Evolutionary conservation across 2,329 filamentous ascomycete genomes (phyloP).

Genomic region (Aspergillus clavatus): DNA sequence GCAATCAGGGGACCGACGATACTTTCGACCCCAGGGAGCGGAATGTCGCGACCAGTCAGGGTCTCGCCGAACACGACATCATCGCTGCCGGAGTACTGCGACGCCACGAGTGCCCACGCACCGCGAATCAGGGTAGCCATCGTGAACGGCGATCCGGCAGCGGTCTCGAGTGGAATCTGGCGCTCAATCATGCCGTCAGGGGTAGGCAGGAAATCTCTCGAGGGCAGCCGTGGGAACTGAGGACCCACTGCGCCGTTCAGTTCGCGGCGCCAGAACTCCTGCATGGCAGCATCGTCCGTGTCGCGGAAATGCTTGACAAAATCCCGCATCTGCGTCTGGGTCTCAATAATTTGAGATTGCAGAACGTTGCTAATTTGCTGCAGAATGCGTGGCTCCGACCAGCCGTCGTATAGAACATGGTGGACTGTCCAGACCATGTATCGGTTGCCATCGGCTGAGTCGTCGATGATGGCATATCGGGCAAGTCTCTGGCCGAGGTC

Average conservation of each 20-base stretch:
- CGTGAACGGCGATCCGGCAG: slow-evolving; percentile 33
- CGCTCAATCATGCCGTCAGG: slow-evolving; percentile 45
- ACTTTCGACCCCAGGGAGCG: slow-evolving; percentile 43
- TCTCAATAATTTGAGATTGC: slow-evolving; percentile 14
- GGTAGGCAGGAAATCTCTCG: slow-evolving; percentile 43
- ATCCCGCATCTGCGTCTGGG: slow-evolving; percentile 37
- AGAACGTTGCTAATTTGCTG: slow-evolving; percentile 29
- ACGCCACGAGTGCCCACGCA: slow-evolving; percentile 46
- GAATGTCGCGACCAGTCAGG: slow-evolving; percentile 45
- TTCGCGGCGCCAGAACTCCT: slow-evolving; percentile 47
- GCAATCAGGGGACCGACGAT: slow-evolving; percentile 49
- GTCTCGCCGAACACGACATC: slow-evolving; percentile 50
- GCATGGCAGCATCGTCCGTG: slow-evolving; percentile 37
- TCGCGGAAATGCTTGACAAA: slow-evolving; percentile 48
- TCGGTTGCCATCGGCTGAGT: slow-evolving; percentile 18
- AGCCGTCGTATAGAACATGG: slow-evolving; percentile 51
- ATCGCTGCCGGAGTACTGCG: slow-evolving; percentile 41
- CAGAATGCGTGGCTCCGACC: slow-evolving; percentile 38
- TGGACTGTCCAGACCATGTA: slow-evolving; percentile 49
- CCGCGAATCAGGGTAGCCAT: slow-evolving; percentile 46
- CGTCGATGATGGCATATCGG: slow-evolving; percentile 32
- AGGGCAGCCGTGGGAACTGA: slow-evolving; percentile 49
- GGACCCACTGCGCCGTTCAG: slow-evolving; percentile 43
- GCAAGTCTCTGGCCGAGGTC: slow-evolving; percentile 33
- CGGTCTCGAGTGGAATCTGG: slow-evolving; percentile 28